A percentile compares a stretch with the other conserved stretches of the same genome.
These are phyloP conservation scores for Globisporangium abappressorium DNA, from an alignment of 352 stramenopile genomes.

Conservation along the genomic window DNA sequence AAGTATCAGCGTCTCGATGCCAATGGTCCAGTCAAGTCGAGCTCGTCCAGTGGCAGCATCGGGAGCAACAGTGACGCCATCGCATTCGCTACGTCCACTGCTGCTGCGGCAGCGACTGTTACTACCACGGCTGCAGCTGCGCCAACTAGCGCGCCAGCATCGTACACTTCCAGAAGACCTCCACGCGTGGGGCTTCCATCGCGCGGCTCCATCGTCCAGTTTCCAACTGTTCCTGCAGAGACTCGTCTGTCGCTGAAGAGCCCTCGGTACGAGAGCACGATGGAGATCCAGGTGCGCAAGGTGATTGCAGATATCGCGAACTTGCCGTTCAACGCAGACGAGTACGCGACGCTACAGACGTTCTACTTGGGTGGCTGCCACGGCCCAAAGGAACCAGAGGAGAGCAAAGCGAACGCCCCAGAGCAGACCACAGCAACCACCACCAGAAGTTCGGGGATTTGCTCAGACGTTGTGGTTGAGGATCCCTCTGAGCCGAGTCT, in stretches of 20 bases:
- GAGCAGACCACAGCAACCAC: not conserved
- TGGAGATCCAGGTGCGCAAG: constrained; percentile 69
- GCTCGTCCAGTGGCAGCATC: constrained; percentile 46
- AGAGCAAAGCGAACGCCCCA: not conserved
- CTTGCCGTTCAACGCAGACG: constrained; percentile 64
- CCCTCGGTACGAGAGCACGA: constrained; percentile 66
- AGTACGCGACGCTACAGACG: constrained; percentile 52
- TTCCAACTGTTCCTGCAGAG: constrained; percentile 30
- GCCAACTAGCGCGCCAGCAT: constrained; percentile 2
- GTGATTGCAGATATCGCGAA: constrained; percentile 60
- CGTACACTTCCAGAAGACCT: constrained; percentile 14
- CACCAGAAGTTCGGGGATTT: not conserved
- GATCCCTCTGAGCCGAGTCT: constrained; percentile 26
- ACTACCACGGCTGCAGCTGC: constrained; percentile 1
- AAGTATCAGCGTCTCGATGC: constrained; percentile 53
- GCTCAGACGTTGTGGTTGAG: constrained; percentile 22
- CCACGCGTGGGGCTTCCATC: constrained; percentile 44
- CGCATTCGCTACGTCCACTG: constrained; percentile 19
- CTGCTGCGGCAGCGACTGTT: constrained; percentile 14
- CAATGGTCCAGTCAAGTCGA: constrained; percentile 33
- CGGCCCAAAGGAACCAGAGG: constrained; percentile 25
- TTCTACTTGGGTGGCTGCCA: constrained; percentile 62
- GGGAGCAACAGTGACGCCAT: constrained; percentile 38
- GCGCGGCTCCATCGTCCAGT: constrained; percentile 34
- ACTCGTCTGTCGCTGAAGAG: constrained; percentile 64